phyloP scores from a whole-genome alignment of 352 stramenopile species.

The Phytophthora cactorum region DNA sequence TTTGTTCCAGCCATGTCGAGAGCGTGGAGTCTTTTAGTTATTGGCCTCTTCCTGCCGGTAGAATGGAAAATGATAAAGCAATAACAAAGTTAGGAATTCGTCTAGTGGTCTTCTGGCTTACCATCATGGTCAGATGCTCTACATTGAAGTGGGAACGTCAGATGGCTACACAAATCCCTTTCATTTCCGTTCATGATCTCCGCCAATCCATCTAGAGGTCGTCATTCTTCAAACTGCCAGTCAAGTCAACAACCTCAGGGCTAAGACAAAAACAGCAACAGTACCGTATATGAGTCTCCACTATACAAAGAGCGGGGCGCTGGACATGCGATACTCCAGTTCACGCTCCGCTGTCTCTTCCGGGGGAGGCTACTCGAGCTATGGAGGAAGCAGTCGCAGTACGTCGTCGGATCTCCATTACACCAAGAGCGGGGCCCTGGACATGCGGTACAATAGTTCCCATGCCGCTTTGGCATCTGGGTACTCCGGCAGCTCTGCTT shows the following conservation, averaged over 20 bases:
- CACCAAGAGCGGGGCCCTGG: conserved; percentile 28
- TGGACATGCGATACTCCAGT: conserved; percentile 38
- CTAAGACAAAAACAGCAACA: not conserved
- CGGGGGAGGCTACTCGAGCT: conserved; percentile 3
- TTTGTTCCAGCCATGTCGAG: not conserved
- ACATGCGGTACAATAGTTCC: conserved; percentile 38
- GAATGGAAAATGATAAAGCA: conserved; percentile 6
- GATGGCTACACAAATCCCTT: conserved; percentile 28
- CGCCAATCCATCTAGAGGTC: not conserved
- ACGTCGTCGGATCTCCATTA: conserved; percentile 22
- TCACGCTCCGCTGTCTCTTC: conserved; percentile 20
- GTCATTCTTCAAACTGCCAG: conserved; percentile 12
- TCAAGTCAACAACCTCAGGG: not conserved
- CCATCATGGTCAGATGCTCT: not conserved
- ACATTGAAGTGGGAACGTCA: conserved; percentile 18
- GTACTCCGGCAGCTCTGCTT: not conserved
- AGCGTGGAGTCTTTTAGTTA: too few species aligned
- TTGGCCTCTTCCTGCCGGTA: not conserved
- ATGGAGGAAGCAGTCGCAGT: conserved; percentile 1
- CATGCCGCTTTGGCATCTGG: conserved; percentile 6
- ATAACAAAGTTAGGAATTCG: too few species aligned
- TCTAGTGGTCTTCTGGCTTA: too few species aligned
- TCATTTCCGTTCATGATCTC: conserved; percentile 7
- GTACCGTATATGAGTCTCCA: conserved; percentile 18
- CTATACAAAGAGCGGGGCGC: conserved; percentile 31